A percentile compares a stretch with the other conserved stretches of the same genome.
These are phyloP conservation scores for Dissophora ornata DNA, from an alignment of 192 early-diverging fungal genomes.

Conservation along the genomic window DNA sequence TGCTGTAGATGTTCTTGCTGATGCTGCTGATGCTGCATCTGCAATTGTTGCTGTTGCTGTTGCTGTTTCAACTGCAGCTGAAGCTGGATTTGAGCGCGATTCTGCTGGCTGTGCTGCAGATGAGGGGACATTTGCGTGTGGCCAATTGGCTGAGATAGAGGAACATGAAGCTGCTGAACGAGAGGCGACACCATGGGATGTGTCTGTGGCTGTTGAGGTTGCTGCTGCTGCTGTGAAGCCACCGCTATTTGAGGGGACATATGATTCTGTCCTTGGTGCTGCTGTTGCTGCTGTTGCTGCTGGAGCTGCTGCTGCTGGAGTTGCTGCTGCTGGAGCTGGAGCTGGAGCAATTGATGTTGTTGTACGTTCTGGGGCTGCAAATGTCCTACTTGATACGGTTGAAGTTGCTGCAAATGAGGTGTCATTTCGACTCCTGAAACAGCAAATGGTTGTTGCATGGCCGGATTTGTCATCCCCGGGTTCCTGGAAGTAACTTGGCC, in stretches of 20 bases:
- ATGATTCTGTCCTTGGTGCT: constrained; percentile 15
- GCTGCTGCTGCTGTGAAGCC: constrained; percentile 9
- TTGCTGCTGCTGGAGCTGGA: not conserved
- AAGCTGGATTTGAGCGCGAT: not conserved
- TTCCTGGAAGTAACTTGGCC: constrained; percentile 2
- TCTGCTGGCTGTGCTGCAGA: constrained; percentile 5
- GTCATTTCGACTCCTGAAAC: not conserved
- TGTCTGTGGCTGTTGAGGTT: constrained; percentile 1
- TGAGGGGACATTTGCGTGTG: constrained; percentile 8
- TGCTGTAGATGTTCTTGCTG: not conserved
- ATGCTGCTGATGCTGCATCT: not conserved
- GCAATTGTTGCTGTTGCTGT: not conserved
- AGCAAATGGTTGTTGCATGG: not conserved
- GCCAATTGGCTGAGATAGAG: not conserved
- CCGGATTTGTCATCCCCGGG: not conserved
- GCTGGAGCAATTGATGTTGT: not conserved
- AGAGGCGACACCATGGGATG: not conserved
- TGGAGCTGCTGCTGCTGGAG: constrained; percentile 8
- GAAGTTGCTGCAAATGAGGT: constrained; percentile 5
- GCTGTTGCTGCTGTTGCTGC: constrained; percentile 4
- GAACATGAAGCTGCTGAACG: not conserved
- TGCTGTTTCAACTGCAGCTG: not conserved
- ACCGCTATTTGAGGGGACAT: too few species aligned
- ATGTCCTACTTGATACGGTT: not conserved
- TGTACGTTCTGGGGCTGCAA: constrained; percentile 10